Conservation (phyloP, 768 basidiomycete genomes). For the Phylloporus sp. region DNA sequence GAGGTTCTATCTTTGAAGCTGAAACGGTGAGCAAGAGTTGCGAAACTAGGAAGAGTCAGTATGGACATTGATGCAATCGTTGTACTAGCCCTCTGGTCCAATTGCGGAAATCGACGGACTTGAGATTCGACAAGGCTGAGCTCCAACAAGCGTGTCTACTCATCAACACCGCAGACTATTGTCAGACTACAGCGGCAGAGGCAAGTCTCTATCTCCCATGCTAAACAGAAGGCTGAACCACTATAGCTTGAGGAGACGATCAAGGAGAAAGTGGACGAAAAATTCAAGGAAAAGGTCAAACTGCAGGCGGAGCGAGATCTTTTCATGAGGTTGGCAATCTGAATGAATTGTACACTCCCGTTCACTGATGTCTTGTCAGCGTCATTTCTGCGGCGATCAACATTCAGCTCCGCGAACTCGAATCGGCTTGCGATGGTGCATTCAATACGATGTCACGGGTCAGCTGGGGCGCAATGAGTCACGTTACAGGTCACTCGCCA, state of each 20-base stretch:
- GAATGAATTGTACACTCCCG: not conserved
- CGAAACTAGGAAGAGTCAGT: not conserved
- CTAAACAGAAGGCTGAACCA: not conserved
- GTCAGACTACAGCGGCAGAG: constrained; percentile 85
- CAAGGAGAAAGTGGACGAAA: constrained; percentile 70
- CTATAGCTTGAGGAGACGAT: constrained; percentile 88
- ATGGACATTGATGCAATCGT: constrained; percentile 2
- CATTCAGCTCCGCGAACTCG: constrained; percentile 78
- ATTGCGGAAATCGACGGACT: constrained; percentile 70
- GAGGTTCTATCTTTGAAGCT: constrained; percentile 74
- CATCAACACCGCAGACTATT: constrained; percentile 97
- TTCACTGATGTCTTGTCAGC: constrained; percentile 35
- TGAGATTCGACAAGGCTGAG: constrained; percentile 68
- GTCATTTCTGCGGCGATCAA: constrained; percentile 81
- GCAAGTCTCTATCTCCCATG: constrained; percentile 33
- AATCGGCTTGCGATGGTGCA: constrained; percentile 73
- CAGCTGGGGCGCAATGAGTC: constrained; percentile 71
- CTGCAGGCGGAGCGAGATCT: constrained; percentile 83
- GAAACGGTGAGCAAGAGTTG: constrained; percentile 51
- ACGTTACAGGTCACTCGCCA: constrained; percentile 82
- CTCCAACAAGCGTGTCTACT: constrained; percentile 81
- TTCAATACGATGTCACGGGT: constrained; percentile 73
- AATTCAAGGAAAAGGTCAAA: constrained; percentile 72
- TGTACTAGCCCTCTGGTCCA: constrained; percentile 36
- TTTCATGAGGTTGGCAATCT: constrained; percentile 68